Base-by-base conservation (phyloP, 1,284 basidiomycete genomes). In the Puccinia brachypodii region DNA sequence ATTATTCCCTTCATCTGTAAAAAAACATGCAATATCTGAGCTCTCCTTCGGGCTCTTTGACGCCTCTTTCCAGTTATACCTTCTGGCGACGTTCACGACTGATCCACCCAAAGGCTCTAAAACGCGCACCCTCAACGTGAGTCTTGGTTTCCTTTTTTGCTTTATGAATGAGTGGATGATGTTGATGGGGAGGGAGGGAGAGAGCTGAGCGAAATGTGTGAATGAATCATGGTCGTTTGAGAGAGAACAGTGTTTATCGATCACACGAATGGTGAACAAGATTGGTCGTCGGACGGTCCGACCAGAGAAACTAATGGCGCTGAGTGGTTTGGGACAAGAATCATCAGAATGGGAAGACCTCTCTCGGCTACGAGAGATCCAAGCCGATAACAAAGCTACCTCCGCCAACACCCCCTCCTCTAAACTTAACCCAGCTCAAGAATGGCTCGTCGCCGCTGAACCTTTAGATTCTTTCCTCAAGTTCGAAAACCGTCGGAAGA, bases 191-290 rank as follows among this genome's bases (percentile, higher is more conserved):
- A n/a, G n/a, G n/a, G n/a, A n/a, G n/a, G n/a, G n/a, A n/a, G n/a
- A n/a, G n/a, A n/a, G n/a, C n/a, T n/a, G n/a, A n/a, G 25, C 62
- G 6, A 66, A 53, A 33, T 50, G 6, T 8, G 13, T 25, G 0
- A n/a, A 25, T 3, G 50, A 22, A n/a, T 53, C 6, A 11, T 14
- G 33, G 22, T 28, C 14, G n/a, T n/a, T n/a, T n/a, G n/a, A n/a
- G n/a, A n/a, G n/a, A n/a, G 25, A 47, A 28, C 22, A 79, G 76
- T 79, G 76, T 25, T n/a, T 79, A 28, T 79, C 76, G n/a, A 79
- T 79, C n/a, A 79, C 76, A 25, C 76, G 76, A 19, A 71, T 58
- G 44, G 76, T 79, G 11, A 56, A 79, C 53, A 79, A 79, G 40
- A 69, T 79, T 47, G 76, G 76, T 22, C 42, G 76, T 40, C 76